phyloP scores from a whole-genome alignment of 108 stramenopile species.

The Nitzschia putrida region DNA sequence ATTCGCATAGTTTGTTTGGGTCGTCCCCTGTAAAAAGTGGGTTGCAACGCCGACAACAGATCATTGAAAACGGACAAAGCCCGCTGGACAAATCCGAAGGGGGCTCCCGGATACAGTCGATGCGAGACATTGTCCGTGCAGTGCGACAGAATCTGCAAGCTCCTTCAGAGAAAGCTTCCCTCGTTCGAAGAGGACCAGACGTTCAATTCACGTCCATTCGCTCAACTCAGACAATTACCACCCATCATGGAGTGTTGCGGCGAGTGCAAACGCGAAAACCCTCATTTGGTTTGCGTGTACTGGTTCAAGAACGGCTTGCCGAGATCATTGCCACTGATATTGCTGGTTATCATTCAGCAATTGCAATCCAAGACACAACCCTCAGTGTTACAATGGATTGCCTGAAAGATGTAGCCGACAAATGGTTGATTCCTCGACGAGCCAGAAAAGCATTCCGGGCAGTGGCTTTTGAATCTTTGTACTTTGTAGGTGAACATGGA shows the following conservation, averaged over 20 bases:
- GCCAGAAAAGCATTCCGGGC: slow-evolving; percentile 82
- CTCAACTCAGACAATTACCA: slow-evolving; percentile 34
- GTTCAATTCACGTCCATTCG: slow-evolving; percentile 40
- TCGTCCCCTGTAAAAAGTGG: slow-evolving; percentile 11
- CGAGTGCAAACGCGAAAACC: slow-evolving; percentile 48
- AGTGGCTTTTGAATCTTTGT: slow-evolving; percentile 72
- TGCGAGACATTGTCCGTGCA: slow-evolving; percentile 45
- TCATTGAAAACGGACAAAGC: slow-evolving; percentile 29
- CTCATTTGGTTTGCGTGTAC: slow-evolving; percentile 71
- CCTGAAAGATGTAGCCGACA: slow-evolving; percentile 63
- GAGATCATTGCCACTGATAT: slow-evolving; percentile 85
- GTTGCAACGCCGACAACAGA: slow-evolving; percentile 27
- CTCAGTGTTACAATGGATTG: slow-evolving; percentile 67
- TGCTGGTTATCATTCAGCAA: slow-evolving; percentile 70
- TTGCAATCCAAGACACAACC: slow-evolving; percentile 71
- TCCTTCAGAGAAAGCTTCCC: slow-evolving; percentile 3
- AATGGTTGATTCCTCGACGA: slow-evolving; percentile 80
- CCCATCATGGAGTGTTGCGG: slow-evolving; percentile 25
- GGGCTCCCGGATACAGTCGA: slow-evolving; percentile 43
- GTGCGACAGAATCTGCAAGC: slow-evolving; percentile 35
- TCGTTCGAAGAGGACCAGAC: slow-evolving; percentile 15
- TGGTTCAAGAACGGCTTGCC: slow-evolving; percentile 82
- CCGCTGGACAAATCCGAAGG: not conserved
- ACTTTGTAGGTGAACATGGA: slow-evolving; percentile 84
- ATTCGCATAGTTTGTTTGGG: slow-evolving; percentile 6